Percentiles rank a stretch among this genome's conserved stretches.
phyloP scores from a whole-genome alignment of 805 yeast species.

The Candida anglica region DNA sequence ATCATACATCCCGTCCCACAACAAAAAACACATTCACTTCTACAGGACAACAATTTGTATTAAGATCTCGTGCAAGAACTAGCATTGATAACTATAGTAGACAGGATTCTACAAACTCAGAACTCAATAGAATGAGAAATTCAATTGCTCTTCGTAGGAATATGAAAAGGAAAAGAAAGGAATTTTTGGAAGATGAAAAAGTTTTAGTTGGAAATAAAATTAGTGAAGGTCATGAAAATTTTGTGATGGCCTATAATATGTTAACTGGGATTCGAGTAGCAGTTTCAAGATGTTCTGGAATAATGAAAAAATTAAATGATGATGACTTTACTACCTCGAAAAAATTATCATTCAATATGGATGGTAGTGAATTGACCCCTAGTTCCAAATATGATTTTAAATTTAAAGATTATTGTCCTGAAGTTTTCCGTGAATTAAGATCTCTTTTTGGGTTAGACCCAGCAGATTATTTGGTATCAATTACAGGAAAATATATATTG shows the following conservation, averaged over 20 bases:
- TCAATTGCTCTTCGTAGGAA: slow-evolving; percentile 42
- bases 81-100: neutral
- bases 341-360: slow-evolving; percentile 81
- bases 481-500: slow-evolving; percentile 88
- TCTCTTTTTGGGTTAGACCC: slow-evolving; percentile 83
- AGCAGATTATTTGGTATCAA: slow-evolving; percentile 88
- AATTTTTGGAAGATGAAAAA: slow-evolving; percentile 45
- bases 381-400: slow-evolving; percentile 94
- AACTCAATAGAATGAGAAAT: slow-evolving; percentile 48
- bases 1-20: too few relatives aligned
- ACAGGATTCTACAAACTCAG: slow-evolving; percentile 31
- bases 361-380: slow-evolving; percentile 87
- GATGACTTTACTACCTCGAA: slow-evolving; percentile 69
- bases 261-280: slow-evolving; percentile 94
- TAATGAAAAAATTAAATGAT: slow-evolving; percentile 67
- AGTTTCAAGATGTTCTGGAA: slow-evolving; percentile 86
- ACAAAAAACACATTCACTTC: neutral
- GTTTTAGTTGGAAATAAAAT: slow-evolving; percentile 78
- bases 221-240: slow-evolving; percentile 90
- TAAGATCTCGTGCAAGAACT: neutral
- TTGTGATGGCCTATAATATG: slow-evolving; percentile 94
- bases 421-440: slow-evolving; percentile 85
- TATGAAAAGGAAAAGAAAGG: slow-evolving; percentile 37
- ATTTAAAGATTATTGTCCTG: slow-evolving; percentile 94
- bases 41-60: neutral